Evolutionary conservation across 805 yeast species (phyloP).

Genomic region (Schwanniomyces pseudopolymorphus): DNA sequence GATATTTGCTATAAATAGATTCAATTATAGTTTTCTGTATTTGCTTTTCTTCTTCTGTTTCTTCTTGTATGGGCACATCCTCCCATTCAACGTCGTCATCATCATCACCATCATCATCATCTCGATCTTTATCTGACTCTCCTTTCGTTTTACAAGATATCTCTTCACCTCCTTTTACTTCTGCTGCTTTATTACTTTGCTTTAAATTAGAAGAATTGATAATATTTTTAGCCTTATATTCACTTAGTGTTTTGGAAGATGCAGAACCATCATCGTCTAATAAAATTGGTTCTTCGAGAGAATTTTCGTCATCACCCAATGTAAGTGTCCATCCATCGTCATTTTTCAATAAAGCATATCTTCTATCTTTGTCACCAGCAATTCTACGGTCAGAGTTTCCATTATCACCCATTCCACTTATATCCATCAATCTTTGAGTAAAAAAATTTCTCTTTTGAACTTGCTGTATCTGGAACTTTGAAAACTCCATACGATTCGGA

Average conservation of each 20-base stretch:
- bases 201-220: not conserved
- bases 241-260: not conserved
- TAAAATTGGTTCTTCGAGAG: constrained; percentile 46
- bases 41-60: constrained; percentile 27
- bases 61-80: constrained; percentile 53
- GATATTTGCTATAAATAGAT: constrained; percentile 35
- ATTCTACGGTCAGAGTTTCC: constrained; percentile 56
- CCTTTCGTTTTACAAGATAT: too few species aligned
- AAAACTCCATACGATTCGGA: constrained; percentile 85
- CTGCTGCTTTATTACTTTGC: not conserved
- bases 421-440: constrained; percentile 83
- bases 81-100: constrained; percentile 64
- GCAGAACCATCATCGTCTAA: constrained; percentile 33
- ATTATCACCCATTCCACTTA: constrained; percentile 72
- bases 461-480: constrained; percentile 88
- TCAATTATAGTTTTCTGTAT: constrained; percentile 30
- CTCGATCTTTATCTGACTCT: too few species aligned
- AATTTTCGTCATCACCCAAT: constrained; percentile 45
- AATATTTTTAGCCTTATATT: constrained; percentile 2
- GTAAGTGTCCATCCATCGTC: constrained; percentile 85
- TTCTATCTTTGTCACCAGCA: constrained; percentile 78
- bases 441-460: constrained; percentile 88
- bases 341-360: constrained; percentile 71
- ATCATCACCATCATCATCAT: constrained; percentile 1
- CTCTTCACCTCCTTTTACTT: constrained; percentile 2